Base-by-base conservation (phyloP, 331 rosid species). In the Quercus tomentella region DNA sequence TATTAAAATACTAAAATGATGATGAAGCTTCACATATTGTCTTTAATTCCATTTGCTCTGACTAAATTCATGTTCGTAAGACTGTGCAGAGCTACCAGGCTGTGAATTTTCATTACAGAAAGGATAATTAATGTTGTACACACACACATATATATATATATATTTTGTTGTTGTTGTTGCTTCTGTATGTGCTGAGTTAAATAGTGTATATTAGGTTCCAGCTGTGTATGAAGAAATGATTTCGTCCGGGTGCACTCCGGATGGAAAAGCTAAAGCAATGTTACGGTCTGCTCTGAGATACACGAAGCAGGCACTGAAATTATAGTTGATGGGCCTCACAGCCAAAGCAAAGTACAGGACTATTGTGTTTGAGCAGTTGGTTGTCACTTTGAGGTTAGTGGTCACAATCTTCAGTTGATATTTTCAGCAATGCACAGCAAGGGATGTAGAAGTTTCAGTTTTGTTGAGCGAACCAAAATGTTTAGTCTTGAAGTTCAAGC, bases 191-290 rank as follows among this genome's bases (percentile, higher is more conserved):
- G 18, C 73, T 41, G 11, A 43, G 28, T 54, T 55, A 60, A 67
- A 57, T 37, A 43, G 75, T 81, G 81, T 78, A 78, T 90, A 89
- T 86, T 91, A 96, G 99, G 98, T 96, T 82, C 98, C 98, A 18
- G 83, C 87, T 9, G 97, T 96, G 61, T 96, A 93, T 62, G 99
- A 96, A 88, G 99, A 93, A 86, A 93, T 96, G 99, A 84, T 91
- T 77, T 67, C 58, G 78, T 91, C 97, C 9, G 91, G 97, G 62
- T 89, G 96, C 87, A 80, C 89, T 65, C 98, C 99, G 2, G 99
- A 96, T 82, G 83, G 98, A 80, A 93, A 93, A 89, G 94, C 98
- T 52, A 89, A 97, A 82, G 94, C 92, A 71, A 93, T 93, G 97
- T 82, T 96, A 76, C 97, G 99, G 25, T 91, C 99, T 73, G 98